phyloP scores from a whole-genome alignment of 2,329 filamentous ascomycete species.

The Fusarium pininemorale region DNA sequence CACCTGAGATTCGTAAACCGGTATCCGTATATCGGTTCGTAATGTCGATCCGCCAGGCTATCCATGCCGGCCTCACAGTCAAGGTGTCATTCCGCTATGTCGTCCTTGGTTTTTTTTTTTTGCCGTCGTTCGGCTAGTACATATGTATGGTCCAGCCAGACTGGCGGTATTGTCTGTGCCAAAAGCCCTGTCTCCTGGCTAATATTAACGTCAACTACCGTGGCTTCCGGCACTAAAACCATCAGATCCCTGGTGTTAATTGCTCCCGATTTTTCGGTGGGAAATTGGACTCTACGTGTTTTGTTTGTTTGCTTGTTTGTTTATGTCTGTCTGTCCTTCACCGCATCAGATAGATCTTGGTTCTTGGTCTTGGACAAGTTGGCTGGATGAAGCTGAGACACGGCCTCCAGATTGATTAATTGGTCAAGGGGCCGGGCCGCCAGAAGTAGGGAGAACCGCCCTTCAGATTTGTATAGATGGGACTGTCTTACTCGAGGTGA shows the following conservation, averaged over 20 bases:
- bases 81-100: slow-evolving; percentile 31
- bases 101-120: slow-evolving; percentile 15
- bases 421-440: background rate
- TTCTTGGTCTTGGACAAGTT: slow-evolving; percentile 23
- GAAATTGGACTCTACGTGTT: slow-evolving; percentile 8
- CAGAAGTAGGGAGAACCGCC: background rate
- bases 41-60: slow-evolving; percentile 26
- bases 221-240: slow-evolving; percentile 23
- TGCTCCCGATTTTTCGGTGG: slow-evolving; percentile 3
- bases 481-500: slow-evolving; percentile 1
- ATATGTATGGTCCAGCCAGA: slow-evolving; percentile 28
- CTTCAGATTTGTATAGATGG: background rate
- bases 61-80: slow-evolving; percentile 30
- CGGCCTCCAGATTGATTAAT: background rate
- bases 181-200: slow-evolving; percentile 15
- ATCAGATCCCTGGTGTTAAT: background rate
- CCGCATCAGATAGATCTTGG: slow-evolving; percentile 12
- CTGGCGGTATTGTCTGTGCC: slow-evolving; percentile 22
- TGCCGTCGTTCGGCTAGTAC: slow-evolving; percentile 3
- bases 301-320: background rate
- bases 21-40: slow-evolving; percentile 6
- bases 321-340: background rate
- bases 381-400: slow-evolving; percentile 27
- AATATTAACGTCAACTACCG: slow-evolving; percentile 34
- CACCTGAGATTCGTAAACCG: slow-evolving; percentile 5